phyloP scores from a whole-genome alignment of 1,284 basidiomycete genomes.

The Boletus sp. region DNA sequence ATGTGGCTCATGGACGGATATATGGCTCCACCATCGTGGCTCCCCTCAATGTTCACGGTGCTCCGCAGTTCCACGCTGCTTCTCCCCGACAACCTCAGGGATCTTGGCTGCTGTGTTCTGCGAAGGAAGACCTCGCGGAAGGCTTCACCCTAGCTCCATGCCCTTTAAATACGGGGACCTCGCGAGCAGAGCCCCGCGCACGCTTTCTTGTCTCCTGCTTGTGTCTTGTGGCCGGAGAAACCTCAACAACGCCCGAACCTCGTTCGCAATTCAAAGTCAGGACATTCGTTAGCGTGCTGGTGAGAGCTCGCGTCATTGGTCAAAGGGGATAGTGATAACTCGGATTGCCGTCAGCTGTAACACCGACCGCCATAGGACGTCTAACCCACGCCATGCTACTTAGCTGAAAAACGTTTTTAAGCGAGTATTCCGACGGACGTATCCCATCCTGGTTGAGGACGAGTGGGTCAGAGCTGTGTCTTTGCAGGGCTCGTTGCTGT shows the following conservation, averaged over 20 bases:
- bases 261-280: conserved; percentile 39
- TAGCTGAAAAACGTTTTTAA: conserved; percentile 23
- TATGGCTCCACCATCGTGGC: conserved; percentile 19
- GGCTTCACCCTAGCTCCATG: conserved; percentile 14
- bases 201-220: conserved; percentile 42
- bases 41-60: conserved; percentile 12
- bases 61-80: conserved; percentile 26
- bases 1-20: not conserved
- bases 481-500: conserved; percentile 21
- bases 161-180: conserved; percentile 31
- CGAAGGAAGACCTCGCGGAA: conserved; percentile 21
- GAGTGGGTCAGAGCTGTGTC: conserved; percentile 21
- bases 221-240: conserved; percentile 35
- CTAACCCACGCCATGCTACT: conserved; percentile 10
- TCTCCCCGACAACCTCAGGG: conserved; percentile 24
- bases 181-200: conserved; percentile 32
- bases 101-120: conserved; percentile 17
- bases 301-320: conserved; percentile 37
- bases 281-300: conserved; percentile 36
- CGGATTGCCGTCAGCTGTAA: conserved; percentile 30
- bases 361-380: conserved; percentile 11
- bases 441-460: conserved; percentile 4
- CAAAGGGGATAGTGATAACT: conserved; percentile 31
- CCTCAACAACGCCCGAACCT: conserved; percentile 28
- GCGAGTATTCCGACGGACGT: conserved; percentile 8